Base-by-base conservation (phyloP, 768 basidiomycete species). In the Panus rudis region DNA sequence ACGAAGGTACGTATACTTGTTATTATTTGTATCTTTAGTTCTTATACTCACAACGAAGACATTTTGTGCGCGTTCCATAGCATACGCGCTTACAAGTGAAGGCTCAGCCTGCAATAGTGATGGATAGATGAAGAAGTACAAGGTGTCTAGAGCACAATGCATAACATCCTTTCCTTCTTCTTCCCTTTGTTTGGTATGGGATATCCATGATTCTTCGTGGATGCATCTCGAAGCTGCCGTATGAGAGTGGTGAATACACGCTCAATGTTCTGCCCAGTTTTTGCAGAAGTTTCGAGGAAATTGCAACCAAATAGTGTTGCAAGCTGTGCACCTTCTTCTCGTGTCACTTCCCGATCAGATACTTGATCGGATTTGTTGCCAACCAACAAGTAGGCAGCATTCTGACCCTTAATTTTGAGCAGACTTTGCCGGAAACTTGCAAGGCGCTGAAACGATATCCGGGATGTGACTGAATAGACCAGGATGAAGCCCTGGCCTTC, bases 401-500 rank as follows among this genome's bases (percentile, higher is more conserved):
- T 78, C 56, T 79, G 75, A 54, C 91, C 76, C 66, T 93, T 92
- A 39, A 92, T 90, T 50, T 86, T 82, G 57, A 81, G 66, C 78
- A 94, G 90, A 16, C 88, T 85, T 62, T 92, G 84, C 44, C 89
- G 80, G 67, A 92, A 92, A 54, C 85, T 79, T 56, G 92, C 86
- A 46, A 93, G 79, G 4, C 90, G 83, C 54, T 92, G 84, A 51
- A 92, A 97, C 16, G 89, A 90, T 47, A 82, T 78, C 60, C 90
- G 78, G n/a, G 91, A 92, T 43, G 90, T 86, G 62, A 97, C 92
- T 32, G 92, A 94, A 67, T 96, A 97, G 46, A 96, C 92, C 37
- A 97, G 78, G 53, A 97, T 85, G 63, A 97, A 94, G n/a, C 92
- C 92, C 69, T 94, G 92, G 49, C 93, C 93, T 65, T 97, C 92